These are phyloP conservation scores for Aspergillus fijiensis DNA, from an alignment of 2,329 filamentous ascomycete species.

Conservation along the genomic window DNA sequence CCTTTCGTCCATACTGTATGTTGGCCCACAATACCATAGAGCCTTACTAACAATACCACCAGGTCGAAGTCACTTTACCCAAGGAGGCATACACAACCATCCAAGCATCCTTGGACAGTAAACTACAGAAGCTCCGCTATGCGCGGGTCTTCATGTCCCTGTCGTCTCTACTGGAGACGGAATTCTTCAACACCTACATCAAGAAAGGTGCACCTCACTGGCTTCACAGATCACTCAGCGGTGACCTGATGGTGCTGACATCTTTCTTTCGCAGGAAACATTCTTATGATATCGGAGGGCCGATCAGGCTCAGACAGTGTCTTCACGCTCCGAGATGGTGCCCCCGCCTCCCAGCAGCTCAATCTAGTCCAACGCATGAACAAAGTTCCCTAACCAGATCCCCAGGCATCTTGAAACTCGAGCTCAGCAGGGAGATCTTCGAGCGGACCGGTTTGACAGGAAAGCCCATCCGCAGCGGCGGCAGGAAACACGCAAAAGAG, in stretches of 20 bases:
- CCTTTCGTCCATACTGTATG: constrained; percentile 63
- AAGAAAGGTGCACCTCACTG: constrained; percentile 61
- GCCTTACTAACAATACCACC: constrained; percentile 1
- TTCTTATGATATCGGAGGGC: constrained; percentile 82
- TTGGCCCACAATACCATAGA: neutral
- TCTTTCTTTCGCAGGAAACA: constrained; percentile 58
- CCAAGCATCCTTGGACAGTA: constrained; percentile 51
- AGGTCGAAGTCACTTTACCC: constrained; percentile 69
- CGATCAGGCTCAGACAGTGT: constrained; percentile 67
- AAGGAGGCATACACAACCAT: constrained; percentile 59
- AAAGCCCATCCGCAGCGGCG: constrained; percentile 59
- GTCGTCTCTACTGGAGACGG: constrained; percentile 66
- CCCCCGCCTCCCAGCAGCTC: neutral
- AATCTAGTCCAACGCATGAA: neutral
- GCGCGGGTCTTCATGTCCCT: constrained; percentile 71
- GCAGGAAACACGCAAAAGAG: constrained; percentile 64
- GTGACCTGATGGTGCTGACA: neutral
- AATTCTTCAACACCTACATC: constrained; percentile 82
- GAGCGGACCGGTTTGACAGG: constrained; percentile 80
- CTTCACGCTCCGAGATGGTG: constrained; percentile 70
- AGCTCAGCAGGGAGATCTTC: constrained; percentile 77
- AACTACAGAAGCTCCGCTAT: constrained; percentile 53
- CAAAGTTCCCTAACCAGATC: constrained; percentile 4
- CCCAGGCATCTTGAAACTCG: constrained; percentile 68
- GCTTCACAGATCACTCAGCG: neutral